These are phyloP conservation scores for Lactuca sativa DNA, from an alignment of 129 eudicot species.

Conservation along the genomic window DNA sequence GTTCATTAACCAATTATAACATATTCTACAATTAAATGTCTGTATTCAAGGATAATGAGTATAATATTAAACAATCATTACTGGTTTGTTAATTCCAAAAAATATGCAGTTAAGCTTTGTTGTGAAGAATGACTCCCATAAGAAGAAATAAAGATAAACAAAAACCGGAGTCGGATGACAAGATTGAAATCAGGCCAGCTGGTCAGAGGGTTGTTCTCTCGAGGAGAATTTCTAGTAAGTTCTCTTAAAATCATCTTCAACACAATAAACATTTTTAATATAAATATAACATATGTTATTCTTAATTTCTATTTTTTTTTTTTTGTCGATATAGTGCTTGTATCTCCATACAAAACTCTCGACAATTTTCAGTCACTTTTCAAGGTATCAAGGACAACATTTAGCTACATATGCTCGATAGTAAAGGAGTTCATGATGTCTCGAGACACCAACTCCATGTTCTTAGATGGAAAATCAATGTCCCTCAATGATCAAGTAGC, in stretches of 20 bases:
- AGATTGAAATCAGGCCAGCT: constrained; percentile 27
- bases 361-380: constrained; percentile 43
- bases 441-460: constrained; percentile 30
- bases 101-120: constrained; percentile 24
- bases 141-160: constrained; percentile 48
- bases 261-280: too few species aligned
- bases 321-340: constrained; percentile 23
- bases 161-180: constrained; percentile 27
- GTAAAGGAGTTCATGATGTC: constrained; percentile 49
- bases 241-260: neutral
- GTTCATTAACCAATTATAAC: too few species aligned
- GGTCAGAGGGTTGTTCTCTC: constrained; percentile 48
- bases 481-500: constrained; percentile 54
- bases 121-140: constrained; percentile 44
- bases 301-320: neutral
- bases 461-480: constrained; percentile 44
- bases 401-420: constrained; percentile 50
- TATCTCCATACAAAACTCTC: constrained; percentile 29
- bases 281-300: neutral
- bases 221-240: constrained; percentile 46
- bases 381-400: constrained; percentile 57
- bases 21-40: too few species aligned
- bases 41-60: too few species aligned
- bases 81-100: too few species aligned
- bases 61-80: too few species aligned